Evolutionary conservation across 192 early-diverging fungal genomes (phyloP).

Genomic region (Coemansia sp.): DNA sequence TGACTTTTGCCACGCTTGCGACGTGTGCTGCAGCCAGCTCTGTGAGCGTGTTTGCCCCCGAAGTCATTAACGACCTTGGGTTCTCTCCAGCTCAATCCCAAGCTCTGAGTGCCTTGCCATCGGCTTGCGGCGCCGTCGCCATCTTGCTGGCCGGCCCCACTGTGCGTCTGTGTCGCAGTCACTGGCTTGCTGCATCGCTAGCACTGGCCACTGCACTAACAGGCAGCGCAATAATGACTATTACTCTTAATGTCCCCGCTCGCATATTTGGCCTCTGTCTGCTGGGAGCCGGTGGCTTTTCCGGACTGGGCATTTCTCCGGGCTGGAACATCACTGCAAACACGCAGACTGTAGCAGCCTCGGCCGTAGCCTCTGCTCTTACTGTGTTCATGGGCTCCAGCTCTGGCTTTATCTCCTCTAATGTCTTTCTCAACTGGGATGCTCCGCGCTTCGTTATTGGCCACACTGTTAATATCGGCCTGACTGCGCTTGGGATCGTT

Average conservation of each 20-base stretch:
- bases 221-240: constrained; percentile 25
- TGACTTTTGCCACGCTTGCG: constrained; percentile 29
- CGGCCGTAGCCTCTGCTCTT: constrained; percentile 31
- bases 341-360: constrained; percentile 30
- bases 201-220: neutral
- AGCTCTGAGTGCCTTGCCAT: constrained; percentile 43
- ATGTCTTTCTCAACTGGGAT: constrained; percentile 45
- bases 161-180: constrained; percentile 15
- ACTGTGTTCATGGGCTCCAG: constrained; percentile 40
- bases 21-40: constrained; percentile 12
- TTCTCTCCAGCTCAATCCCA: constrained; percentile 34
- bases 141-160: constrained; percentile 18
- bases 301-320: constrained; percentile 26
- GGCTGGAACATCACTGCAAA: constrained; percentile 40
- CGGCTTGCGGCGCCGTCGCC: constrained; percentile 24
- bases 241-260: constrained; percentile 21
- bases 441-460: constrained; percentile 40
- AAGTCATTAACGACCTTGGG: constrained; percentile 44
- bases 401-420: constrained; percentile 26
- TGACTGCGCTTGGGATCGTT: constrained; percentile 15
- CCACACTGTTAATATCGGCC: constrained; percentile 25
- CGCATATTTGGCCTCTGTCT: constrained; percentile 37
- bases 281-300: constrained; percentile 27
- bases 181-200: constrained; percentile 23
- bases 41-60: constrained; percentile 37